Evolutionary conservation across 179 eudicot genomes (phyloP).

Genomic region (Heliamphora pulchella): DNA sequence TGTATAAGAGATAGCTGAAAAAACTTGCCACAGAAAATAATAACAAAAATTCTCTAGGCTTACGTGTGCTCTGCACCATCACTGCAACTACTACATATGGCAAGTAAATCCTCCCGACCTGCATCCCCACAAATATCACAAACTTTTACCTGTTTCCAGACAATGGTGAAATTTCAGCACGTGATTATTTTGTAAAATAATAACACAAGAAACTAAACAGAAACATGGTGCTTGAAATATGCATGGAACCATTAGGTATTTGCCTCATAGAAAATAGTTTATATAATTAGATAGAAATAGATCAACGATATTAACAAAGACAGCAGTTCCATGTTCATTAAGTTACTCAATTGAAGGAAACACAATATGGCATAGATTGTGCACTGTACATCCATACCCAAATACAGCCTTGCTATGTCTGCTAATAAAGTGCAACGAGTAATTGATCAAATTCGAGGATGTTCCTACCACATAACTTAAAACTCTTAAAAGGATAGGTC

Average conservation of each 20-base stretch:
- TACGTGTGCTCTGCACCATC: constrained; percentile 85
- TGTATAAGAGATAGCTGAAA: background rate
- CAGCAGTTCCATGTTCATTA: background rate
- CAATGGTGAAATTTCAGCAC: background rate
- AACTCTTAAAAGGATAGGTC: no score
- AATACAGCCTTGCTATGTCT: no score
- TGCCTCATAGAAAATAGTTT: background rate
- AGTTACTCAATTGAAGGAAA: background rate
- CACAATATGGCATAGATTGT: background rate
- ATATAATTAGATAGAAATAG: background rate
- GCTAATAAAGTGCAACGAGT: no score
- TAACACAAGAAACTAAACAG: constrained; percentile 3
- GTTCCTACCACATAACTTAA: no score
- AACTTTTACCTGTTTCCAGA: constrained; percentile 48
- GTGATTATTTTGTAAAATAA: background rate
- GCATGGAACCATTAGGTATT: background rate
- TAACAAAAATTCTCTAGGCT: constrained; percentile 14
- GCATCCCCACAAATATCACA: constrained; percentile 76
- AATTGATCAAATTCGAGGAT: no score
- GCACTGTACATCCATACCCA: background rate
- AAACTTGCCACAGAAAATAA: constrained; percentile 3
- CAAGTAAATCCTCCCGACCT: constrained; percentile 68
- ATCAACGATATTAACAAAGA: background rate
- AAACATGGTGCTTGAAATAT: background rate
- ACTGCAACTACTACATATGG: constrained; percentile 59